Conservation (phyloP, 140 eudicot species). For the Oenanthe javanica region DNA sequence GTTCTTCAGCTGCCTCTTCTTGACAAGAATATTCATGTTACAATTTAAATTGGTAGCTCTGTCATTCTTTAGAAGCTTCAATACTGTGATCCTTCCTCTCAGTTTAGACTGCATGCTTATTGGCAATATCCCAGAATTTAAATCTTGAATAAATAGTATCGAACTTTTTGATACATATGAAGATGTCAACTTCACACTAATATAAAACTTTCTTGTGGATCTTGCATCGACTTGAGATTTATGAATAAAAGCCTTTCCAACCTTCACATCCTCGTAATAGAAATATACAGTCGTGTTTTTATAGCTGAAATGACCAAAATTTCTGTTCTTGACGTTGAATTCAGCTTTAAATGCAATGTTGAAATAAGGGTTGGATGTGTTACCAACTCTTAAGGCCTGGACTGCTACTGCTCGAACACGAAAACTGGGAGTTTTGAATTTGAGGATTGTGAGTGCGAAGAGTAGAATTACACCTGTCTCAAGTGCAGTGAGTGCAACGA, state of each 20-base stretch:
- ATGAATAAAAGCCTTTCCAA: background rate
- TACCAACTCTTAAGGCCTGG: background rate
- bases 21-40: background rate
- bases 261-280: background rate
- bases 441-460: slow-evolving; percentile 2
- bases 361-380: background rate
- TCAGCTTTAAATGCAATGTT: background rate
- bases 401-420: background rate
- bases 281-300: background rate
- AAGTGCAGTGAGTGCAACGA: background rate
- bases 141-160: background rate
- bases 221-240: slow-evolving; percentile 1
- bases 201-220: background rate
- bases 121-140: background rate
- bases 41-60: slow-evolving; percentile 6
- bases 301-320: background rate
- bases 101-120: background rate
- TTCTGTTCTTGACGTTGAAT: slow-evolving; percentile 5
- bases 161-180: background rate
- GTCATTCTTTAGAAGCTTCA: slow-evolving; percentile 9
- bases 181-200: slow-evolving; percentile 9
- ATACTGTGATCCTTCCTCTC: slow-evolving; percentile 7
- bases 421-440: slow-evolving; percentile 4
- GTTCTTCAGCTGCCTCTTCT: slow-evolving; percentile 12
- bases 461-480: slow-evolving; percentile 5